Percentiles rank a stretch among this genome's conserved stretches.
Conservation (phyloP, 768 basidiomycete genomes). For the Sporobolomyces roseus region DNA sequence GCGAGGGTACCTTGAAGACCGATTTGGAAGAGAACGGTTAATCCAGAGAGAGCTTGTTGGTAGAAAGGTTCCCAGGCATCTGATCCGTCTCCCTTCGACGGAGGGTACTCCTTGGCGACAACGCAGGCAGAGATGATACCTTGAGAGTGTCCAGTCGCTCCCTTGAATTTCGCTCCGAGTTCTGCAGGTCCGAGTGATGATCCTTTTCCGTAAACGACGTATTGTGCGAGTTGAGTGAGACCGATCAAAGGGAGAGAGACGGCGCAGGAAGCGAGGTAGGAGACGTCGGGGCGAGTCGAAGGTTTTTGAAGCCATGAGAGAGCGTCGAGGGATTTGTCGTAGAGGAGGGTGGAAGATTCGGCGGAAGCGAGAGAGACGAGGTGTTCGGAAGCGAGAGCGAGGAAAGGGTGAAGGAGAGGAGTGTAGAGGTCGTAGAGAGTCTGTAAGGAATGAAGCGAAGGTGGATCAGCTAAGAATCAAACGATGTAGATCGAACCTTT, state of each 20-base stretch:
- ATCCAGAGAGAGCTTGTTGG: slow-evolving; percentile 71
- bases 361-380: slow-evolving; percentile 56
- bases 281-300: slow-evolving; percentile 65
- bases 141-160: slow-evolving; percentile 95
- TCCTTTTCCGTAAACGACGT: slow-evolving; percentile 70
- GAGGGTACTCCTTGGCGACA: slow-evolving; percentile 71
- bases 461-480: too few relatives aligned
- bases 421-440: slow-evolving; percentile 83
- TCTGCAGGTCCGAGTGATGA: slow-evolving; percentile 50
- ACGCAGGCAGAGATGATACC: slow-evolving; percentile 92
- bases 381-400: slow-evolving; percentile 62
- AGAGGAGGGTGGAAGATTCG: slow-evolving; percentile 54
- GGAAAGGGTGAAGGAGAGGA: slow-evolving; percentile 72
- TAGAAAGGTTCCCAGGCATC: slow-evolving; percentile 60
- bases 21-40: slow-evolving; percentile 88
- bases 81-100: slow-evolving; percentile 43
- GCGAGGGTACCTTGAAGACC: slow-evolving; percentile 88
- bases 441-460: slow-evolving; percentile 83
- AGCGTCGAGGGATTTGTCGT: slow-evolving; percentile 75
- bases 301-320: slow-evolving; percentile 75
- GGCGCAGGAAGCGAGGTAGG: slow-evolving; percentile 88
- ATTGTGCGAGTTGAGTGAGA: slow-evolving; percentile 90
- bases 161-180: slow-evolving; percentile 68
- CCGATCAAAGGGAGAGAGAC: slow-evolving; percentile 94
- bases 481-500: background rate